A percentile compares a stretch with the other conserved stretches of the same genome.
These are phyloP conservation scores for Alternaria sp. DNA, from an alignment of 2,329 filamentous ascomycete genomes.

Conservation along the genomic window DNA sequence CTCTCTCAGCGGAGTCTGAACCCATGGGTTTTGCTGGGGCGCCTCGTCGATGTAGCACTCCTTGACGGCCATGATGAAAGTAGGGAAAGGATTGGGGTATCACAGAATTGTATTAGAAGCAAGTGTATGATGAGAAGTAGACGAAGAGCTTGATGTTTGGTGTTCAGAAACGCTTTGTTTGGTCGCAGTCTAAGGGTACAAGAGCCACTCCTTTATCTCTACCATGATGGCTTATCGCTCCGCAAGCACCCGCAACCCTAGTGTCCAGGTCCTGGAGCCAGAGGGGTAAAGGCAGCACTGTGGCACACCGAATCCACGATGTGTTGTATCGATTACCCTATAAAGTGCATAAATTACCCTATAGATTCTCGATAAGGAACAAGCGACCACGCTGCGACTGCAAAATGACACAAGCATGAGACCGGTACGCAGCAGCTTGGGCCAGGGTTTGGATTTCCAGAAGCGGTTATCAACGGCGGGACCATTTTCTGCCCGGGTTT, in stretches of 20 bases:
- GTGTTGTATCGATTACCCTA: slow-evolving; percentile 45
- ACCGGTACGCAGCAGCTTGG: slow-evolving; percentile 20
- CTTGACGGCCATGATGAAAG: slow-evolving; percentile 34
- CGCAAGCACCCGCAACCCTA: slow-evolving; percentile 29
- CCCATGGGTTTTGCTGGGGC: slow-evolving; percentile 61
- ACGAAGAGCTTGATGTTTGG: not conserved
- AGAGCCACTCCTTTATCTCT: slow-evolving; percentile 19
- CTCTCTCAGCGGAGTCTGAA: slow-evolving; percentile 73
- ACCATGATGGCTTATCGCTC: slow-evolving; percentile 30
- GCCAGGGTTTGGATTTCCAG: slow-evolving; percentile 37
- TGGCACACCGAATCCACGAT: slow-evolving; percentile 16
- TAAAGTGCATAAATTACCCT: slow-evolving; percentile 42
- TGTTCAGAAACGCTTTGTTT: slow-evolving; percentile 1
- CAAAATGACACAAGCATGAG: slow-evolving; percentile 36
- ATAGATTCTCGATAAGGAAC: slow-evolving; percentile 41
- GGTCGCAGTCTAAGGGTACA: slow-evolving; percentile 1
- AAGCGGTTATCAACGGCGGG: slow-evolving; percentile 41
- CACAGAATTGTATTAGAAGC: slow-evolving; percentile 10
- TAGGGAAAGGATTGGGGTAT: slow-evolving; percentile 9
- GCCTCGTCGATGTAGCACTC: slow-evolving; percentile 26
- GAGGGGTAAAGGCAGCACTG: slow-evolving; percentile 16
- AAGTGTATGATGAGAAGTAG: not conserved
- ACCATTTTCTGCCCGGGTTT: slow-evolving; percentile 29
- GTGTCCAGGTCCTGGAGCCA: slow-evolving; percentile 14
- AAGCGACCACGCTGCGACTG: slow-evolving; percentile 24